phyloP scores from a whole-genome alignment of 768 basidiomycete genomes.

The Sistotremastrum niveocremeum region DNA sequence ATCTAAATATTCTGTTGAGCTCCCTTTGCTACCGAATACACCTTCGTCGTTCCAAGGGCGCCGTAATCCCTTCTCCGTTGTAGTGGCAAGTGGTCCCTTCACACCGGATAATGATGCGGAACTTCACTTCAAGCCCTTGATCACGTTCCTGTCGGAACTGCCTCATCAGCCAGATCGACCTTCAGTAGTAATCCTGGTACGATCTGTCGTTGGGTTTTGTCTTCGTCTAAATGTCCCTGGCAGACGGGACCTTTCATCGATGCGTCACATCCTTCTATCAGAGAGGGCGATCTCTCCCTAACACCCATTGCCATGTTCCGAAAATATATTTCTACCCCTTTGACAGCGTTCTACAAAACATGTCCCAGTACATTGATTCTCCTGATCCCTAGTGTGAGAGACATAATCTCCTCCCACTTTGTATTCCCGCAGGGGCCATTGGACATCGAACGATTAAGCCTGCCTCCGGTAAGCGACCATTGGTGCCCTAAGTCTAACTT shows the following conservation, averaged over 20 bases:
- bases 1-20: background rate
- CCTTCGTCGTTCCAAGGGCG: conserved; percentile 20
- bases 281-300: conserved; percentile 56
- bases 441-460: conserved; percentile 23
- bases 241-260: conserved; percentile 93
- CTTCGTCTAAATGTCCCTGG: background rate
- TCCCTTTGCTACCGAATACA: conserved; percentile 19
- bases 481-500: background rate
- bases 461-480: conserved; percentile 36
- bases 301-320: conserved; percentile 58
- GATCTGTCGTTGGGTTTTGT: conserved; percentile 7
- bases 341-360: conserved; percentile 41
- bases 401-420: conserved; percentile 63
- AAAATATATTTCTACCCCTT: conserved; percentile 39
- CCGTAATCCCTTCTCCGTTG: conserved; percentile 45
- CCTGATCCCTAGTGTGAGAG: conserved; percentile 71
- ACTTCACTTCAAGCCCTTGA: conserved; percentile 48
- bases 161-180: conserved; percentile 50
- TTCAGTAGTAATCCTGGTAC: conserved; percentile 64
- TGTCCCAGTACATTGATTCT: conserved; percentile 63
- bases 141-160: conserved; percentile 37
- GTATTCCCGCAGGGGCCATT: conserved; percentile 78
- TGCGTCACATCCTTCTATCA: conserved; percentile 55
- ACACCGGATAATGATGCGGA: conserved; percentile 65
- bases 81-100: conserved; percentile 76